These are phyloP conservation scores for Phytopythium boreale DNA, from an alignment of 352 stramenopile genomes.

Conservation along the genomic window DNA sequence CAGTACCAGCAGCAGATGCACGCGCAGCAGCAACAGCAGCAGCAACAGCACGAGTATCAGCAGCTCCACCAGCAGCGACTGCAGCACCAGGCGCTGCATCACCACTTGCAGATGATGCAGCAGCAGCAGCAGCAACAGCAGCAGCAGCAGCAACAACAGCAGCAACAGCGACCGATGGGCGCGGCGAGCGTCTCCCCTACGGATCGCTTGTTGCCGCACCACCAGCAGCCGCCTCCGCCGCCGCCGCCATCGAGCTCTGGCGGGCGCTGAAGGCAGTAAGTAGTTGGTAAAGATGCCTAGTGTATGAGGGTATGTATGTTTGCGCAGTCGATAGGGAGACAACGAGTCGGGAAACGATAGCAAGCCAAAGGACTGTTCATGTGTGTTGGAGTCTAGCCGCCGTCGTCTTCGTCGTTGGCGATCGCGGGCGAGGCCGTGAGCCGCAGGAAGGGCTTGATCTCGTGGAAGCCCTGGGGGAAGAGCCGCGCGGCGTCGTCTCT, in stretches of 20 bases:
- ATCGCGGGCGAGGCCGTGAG: slow-evolving; percentile 71
- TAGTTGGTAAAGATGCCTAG: not conserved
- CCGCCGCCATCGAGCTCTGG: not conserved
- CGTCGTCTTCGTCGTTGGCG: slow-evolving; percentile 28
- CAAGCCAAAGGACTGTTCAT: not conserved
- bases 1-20: slow-evolving; percentile 40
- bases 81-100: slow-evolving; percentile 42
- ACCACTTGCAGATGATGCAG: slow-evolving; percentile 29
- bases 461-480: slow-evolving; percentile 78
- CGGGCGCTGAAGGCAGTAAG: not conserved
- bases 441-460: slow-evolving; percentile 78
- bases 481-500: slow-evolving; percentile 69
- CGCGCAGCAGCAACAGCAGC: slow-evolving; percentile 35
- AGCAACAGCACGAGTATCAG: slow-evolving; percentile 40
- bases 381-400: not conserved
- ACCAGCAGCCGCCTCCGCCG: slow-evolving; percentile 2
- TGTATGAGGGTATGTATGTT: slow-evolving; percentile 2
- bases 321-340: not conserved
- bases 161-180: slow-evolving; percentile 32
- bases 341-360: not conserved
- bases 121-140: slow-evolving; percentile 29
- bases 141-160: slow-evolving; percentile 27
- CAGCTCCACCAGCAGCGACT: slow-evolving; percentile 52
- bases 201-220: slow-evolving; percentile 22
- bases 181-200: slow-evolving; percentile 25